A percentile compares a stretch with the other conserved stretches of the same genome.
These are phyloP conservation scores for Theobroma cacao DNA, from an alignment of 345 rosid genomes.

Conservation along the genomic window DNA sequence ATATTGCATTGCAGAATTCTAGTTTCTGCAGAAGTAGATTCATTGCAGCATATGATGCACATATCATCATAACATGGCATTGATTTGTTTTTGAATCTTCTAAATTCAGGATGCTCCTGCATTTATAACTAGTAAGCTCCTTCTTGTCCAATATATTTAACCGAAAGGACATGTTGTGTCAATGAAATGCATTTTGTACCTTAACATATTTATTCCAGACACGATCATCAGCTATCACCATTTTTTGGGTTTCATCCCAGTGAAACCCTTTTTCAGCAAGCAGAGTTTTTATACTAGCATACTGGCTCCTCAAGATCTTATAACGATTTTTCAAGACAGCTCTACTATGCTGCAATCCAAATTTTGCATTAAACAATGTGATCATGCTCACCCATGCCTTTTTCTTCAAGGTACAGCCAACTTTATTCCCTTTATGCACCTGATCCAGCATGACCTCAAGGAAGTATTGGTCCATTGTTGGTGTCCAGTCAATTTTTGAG, in stretches of 20 bases:
- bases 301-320: slow-evolving; percentile 4
- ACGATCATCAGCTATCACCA: background rate
- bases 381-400: background rate
- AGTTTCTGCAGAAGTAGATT: background rate
- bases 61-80: background rate
- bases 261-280: background rate
- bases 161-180: background rate
- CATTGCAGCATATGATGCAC: background rate
- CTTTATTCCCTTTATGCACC: slow-evolving; percentile 2
- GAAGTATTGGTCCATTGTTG: slow-evolving; percentile 2
- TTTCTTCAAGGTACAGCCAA: background rate
- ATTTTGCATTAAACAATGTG: background rate
- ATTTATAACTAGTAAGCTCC: background rate
- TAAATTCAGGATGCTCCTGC: slow-evolving; percentile 4
- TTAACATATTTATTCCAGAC: background rate
- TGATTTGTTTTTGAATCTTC: background rate
- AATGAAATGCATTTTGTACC: background rate
- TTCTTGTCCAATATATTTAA: background rate
- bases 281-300: background rate
- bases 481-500: background rate
- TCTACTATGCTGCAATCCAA: slow-evolving; percentile 1
- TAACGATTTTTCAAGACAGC: slow-evolving; percentile 1
- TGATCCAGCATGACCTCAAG: background rate
- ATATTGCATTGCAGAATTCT: background rate
- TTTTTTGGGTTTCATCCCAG: slow-evolving; percentile 4